A percentile compares a stretch with the other conserved stretches of the same genome.
Conservation (phyloP, 805 yeast species). For the Ogataea nakhonphanomensis region DNA sequence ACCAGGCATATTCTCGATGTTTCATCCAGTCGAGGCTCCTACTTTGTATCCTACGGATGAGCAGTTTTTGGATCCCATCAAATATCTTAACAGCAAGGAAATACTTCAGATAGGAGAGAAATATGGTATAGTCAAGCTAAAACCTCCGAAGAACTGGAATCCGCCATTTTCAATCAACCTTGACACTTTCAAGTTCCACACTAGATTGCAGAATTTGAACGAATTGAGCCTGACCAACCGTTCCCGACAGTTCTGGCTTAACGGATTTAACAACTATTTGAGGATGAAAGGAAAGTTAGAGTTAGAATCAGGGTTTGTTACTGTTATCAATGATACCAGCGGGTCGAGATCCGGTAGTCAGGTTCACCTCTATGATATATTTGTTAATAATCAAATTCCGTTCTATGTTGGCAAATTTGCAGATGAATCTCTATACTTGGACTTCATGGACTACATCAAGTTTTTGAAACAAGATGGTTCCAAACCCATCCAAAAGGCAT, state of each 20-base stretch:
- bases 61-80: conserved; percentile 50
- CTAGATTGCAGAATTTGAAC: conserved; percentile 63
- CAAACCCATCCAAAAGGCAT: conserved; percentile 1
- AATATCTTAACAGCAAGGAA: conserved; percentile 42
- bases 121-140: conserved; percentile 50
- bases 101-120: conserved; percentile 40
- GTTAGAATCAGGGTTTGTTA: conserved; percentile 15
- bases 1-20: conserved; percentile 16
- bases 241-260: conserved; percentile 57
- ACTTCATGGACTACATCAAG: conserved; percentile 19
- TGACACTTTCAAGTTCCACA: conserved; percentile 56
- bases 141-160: conserved; percentile 51
- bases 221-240: conserved; percentile 63
- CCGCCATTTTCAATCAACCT: conserved; percentile 56
- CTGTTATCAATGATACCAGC: background rate
- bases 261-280: conserved; percentile 56
- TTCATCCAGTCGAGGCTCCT: conserved; percentile 40
- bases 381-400: conserved; percentile 12
- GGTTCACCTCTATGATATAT: conserved; percentile 33
- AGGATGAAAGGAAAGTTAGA: conserved; percentile 39
- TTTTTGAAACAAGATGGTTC: conserved; percentile 16
- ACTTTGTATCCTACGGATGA: conserved; percentile 41
- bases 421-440: conserved; percentile 12
- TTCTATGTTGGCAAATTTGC: conserved; percentile 7
- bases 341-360: background rate